phyloP scores from a whole-genome alignment of 208 protist species.

The Trichomonas gallinae region DNA sequence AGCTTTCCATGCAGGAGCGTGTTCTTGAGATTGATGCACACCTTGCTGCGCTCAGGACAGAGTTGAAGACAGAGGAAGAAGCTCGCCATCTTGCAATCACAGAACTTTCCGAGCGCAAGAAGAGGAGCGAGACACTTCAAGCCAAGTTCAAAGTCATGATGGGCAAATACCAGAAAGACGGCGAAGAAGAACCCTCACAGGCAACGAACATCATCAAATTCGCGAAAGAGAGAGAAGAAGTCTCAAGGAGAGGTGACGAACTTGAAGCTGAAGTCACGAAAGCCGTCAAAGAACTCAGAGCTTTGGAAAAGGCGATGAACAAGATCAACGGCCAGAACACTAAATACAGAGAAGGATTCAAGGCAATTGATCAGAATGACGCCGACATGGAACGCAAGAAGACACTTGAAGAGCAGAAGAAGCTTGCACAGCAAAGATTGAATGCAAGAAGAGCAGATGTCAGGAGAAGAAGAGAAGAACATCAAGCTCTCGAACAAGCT shows the following conservation, averaged over 20 bases:
- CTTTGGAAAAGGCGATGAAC: not conserved
- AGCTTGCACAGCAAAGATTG: not conserved
- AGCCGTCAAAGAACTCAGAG: not conserved
- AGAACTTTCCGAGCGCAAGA: not conserved
- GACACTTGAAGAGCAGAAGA: not conserved
- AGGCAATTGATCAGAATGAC: not conserved
- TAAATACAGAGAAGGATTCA: not conserved
- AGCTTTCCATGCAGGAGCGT: not conserved
- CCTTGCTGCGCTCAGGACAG: not conserved
- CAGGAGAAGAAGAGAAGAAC: not conserved
- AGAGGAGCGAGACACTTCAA: not conserved
- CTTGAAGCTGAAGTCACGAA: not conserved
- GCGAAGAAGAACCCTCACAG: not conserved
- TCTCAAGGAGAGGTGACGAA: not conserved
- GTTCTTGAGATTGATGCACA: not conserved
- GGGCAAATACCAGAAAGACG: not conserved
- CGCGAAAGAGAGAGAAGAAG: not conserved
- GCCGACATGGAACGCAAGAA: not conserved
- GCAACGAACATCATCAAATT: not conserved
- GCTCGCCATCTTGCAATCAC: not conserved
- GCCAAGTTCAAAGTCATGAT: not conserved
- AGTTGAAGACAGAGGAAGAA: conserved; percentile 11
- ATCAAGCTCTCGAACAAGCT: not conserved
- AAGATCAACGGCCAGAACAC: not conserved
- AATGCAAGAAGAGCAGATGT: not conserved